These are phyloP conservation scores for Amanita exitialis DNA, from an alignment of 768 basidiomycete species.

Conservation along the genomic window DNA sequence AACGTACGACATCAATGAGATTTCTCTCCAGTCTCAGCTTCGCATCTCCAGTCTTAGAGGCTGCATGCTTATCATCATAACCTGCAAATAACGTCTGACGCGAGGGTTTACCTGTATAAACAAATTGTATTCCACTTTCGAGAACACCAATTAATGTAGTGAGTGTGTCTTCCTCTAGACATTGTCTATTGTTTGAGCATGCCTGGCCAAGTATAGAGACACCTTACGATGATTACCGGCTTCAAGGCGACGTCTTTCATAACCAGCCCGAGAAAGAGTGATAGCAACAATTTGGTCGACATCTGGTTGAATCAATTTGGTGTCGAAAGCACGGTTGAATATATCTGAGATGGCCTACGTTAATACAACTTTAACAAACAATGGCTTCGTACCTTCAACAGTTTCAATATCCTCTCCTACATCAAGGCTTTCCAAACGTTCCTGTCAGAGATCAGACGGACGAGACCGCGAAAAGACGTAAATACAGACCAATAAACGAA, in stretches of 20 bases:
- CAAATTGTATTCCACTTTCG: slow-evolving; percentile 53
- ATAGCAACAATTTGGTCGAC: slow-evolving; percentile 58
- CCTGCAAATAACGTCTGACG: neutral
- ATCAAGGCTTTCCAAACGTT: slow-evolving; percentile 25
- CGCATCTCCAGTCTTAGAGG: slow-evolving; percentile 60
- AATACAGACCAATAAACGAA: slow-evolving; percentile 52
- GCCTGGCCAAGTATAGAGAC: neutral
- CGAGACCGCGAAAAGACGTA: neutral
- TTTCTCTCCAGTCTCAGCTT: slow-evolving; percentile 78
- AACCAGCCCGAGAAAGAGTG: slow-evolving; percentile 54
- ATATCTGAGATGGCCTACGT: slow-evolving; percentile 28
- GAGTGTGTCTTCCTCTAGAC: slow-evolving; percentile 36
- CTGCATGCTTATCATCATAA: slow-evolving; percentile 21
- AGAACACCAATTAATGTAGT: slow-evolving; percentile 45
- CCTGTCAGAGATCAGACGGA: slow-evolving; percentile 19
- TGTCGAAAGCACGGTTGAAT: slow-evolving; percentile 46
- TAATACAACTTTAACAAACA: slow-evolving; percentile 6
- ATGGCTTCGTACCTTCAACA: slow-evolving; percentile 15
- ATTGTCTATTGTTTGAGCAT: neutral
- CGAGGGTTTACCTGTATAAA: slow-evolving; percentile 41
- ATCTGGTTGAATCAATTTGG: slow-evolving; percentile 44
- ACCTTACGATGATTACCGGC: slow-evolving; percentile 29
- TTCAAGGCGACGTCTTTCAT: slow-evolving; percentile 47
- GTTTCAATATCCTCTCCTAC: slow-evolving; percentile 20
- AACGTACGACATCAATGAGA: slow-evolving; percentile 62